Percentiles rank a stretch among this genome's conserved stretches.
Evolutionary conservation across 495 filamentous ascomycete genomes (phyloP).

Genomic region (Xylaria intraflava): DNA sequence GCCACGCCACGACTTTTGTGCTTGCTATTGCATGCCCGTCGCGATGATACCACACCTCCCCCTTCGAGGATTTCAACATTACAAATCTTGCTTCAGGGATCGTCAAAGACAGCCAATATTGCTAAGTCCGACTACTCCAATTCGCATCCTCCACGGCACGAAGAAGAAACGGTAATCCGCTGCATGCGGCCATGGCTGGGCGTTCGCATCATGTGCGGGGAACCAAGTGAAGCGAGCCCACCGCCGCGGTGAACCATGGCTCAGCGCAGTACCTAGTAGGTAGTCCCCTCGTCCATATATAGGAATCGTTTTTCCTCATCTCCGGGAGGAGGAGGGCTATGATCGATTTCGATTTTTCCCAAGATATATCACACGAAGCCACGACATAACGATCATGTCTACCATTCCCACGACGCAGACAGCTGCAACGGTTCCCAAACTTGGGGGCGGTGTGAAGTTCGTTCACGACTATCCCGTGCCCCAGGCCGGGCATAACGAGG

Average conservation of each 20-base stretch:
- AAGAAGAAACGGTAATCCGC: neutral
- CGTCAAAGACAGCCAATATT: neutral
- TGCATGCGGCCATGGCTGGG: neutral
- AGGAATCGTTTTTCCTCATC: neutral
- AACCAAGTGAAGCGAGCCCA: neutral
- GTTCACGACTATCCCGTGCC: constrained; percentile 43
- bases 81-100: no score
- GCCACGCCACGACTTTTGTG: no score
- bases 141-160: neutral
- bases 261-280: no score
- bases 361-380: neutral
- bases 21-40: no score
- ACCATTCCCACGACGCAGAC: constrained; percentile 39
- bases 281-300: neutral
- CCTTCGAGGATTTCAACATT: no score
- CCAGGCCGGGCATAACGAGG: constrained; percentile 38
- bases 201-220: neutral
- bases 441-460: constrained; percentile 42
- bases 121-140: neutral
- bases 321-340: neutral
- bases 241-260: no score
- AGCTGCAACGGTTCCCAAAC: constrained; percentile 38
- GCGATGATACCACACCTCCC: no score
- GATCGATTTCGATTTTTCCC: neutral
- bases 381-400: constrained; percentile 3